A percentile compares a stretch with the other conserved stretches of the same genome.
phyloP scores from a whole-genome alignment of 1,284 basidiomycete genomes.

The Puccinia coronata region DNA sequence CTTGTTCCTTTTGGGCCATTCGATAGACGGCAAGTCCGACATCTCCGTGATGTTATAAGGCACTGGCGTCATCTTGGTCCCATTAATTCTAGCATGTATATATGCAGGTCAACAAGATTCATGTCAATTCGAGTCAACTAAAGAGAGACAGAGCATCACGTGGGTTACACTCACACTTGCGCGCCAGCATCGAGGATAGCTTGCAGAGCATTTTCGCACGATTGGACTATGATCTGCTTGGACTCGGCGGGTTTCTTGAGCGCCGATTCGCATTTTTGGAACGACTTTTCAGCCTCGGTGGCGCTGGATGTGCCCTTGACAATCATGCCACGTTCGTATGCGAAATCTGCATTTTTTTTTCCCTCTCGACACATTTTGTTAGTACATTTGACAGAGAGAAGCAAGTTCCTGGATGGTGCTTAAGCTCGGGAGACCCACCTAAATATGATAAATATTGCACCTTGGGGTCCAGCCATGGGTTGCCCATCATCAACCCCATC shows the following conservation, averaged over 20 bases:
- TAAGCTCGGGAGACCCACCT: slow-evolving; percentile 79
- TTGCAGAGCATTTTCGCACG: slow-evolving; percentile 28
- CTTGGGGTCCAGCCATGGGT: slow-evolving; percentile 91
- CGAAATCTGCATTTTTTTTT: slow-evolving; percentile 25
- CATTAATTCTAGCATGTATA: slow-evolving; percentile 19
- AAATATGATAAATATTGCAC: slow-evolving; percentile 86
- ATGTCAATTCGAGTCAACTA: neutral
- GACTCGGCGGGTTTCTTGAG: neutral
- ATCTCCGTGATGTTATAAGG: slow-evolving; percentile 37
- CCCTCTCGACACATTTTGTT: neutral
- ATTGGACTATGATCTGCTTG: neutral
- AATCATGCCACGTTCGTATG: slow-evolving; percentile 34
- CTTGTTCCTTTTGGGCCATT: slow-evolving; percentile 89
- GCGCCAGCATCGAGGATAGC: slow-evolving; percentile 15
- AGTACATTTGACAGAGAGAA: neutral
- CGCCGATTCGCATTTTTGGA: neutral
- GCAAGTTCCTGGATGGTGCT: slow-evolving; percentile 66
- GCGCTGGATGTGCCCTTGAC: slow-evolving; percentile 32
- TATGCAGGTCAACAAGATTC: no score
- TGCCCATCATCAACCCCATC: slow-evolving; percentile 87
- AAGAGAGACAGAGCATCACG: neutral
- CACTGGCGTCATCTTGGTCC: slow-evolving; percentile 23
- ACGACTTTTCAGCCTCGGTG: slow-evolving; percentile 18
- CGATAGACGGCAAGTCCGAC: slow-evolving; percentile 56
- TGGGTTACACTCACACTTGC: slow-evolving; percentile 10